Conservation (phyloP, 176 grass and related monocot genomes). For the Aegilops umbellulata region DNA sequence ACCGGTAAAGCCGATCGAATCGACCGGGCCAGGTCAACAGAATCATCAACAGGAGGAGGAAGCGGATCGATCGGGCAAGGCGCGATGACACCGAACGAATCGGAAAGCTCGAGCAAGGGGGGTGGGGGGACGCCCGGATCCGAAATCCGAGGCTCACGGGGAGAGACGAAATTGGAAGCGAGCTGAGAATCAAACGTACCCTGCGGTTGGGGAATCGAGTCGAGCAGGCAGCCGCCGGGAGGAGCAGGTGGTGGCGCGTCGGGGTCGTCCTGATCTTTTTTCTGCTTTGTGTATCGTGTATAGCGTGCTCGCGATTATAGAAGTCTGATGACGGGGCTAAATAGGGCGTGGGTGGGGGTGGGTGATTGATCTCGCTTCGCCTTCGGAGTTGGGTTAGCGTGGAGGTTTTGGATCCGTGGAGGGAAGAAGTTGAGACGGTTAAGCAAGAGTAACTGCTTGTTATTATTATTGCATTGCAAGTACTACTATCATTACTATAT, state of each 20-base stretch:
- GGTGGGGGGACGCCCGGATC: too few species aligned
- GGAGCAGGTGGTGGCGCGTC: constrained; percentile 7
- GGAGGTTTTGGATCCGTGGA: background rate
- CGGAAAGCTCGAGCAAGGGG: background rate
- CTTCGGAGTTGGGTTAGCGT: background rate
- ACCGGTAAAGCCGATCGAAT: background rate
- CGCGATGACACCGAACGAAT: background rate
- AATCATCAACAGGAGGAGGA: background rate
- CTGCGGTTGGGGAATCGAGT: background rate
- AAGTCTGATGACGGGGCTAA: background rate
- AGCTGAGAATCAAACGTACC: background rate
- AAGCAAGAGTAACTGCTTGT: background rate
- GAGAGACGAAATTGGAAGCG: background rate
- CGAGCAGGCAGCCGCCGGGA: background rate
- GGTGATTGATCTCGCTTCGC: background rate
- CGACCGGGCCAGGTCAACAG: background rate
- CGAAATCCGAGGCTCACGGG: background rate
- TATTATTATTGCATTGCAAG: too few species aligned
- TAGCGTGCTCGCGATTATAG: background rate
- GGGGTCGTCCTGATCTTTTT: background rate
- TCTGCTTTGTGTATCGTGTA: background rate
- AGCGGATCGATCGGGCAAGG: background rate
- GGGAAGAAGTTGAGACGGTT: background rate
- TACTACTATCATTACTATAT: too few species aligned
- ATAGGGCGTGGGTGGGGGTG: background rate